Evolutionary conservation across 257 asterid species (phyloP), one percentile per base, ranked within the genome.

Genomic region (Scutellaria minor): DNA sequence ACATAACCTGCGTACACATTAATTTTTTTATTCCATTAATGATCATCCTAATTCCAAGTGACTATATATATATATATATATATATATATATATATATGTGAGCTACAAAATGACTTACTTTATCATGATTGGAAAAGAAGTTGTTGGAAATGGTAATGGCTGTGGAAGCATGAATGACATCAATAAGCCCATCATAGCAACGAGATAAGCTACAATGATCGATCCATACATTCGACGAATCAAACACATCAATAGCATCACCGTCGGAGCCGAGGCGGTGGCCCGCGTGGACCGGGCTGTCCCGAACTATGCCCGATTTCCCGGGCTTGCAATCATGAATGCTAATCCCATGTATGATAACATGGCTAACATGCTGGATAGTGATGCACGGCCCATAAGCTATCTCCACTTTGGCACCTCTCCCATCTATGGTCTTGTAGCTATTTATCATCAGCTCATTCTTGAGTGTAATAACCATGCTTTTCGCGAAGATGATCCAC

Each of bases 311-410:
- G 6, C 96, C 97, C 7, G 79, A 0, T 7, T 83, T 75, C 6
- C 96, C 96, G 0, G 95, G 96, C 78, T 81, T 87, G 51, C 97
- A 90, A 24, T 93, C 96, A 66, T 87, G 98, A 8, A 93, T 84
- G 22, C 89, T 82, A 1, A 93, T 78, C 9, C 96, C 96, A 77
- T 93, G 98, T 64, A 90, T 84, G 31, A 89, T 89, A 0, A 93
- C 80, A 70, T 86, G 90, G 48, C 84, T 85, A 18, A 85, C 92
- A 37, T 71, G 31, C 46, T 82, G 86, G 6, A 90, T 67, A 3
- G 95, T 87, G n/a, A 90, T 82, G 83, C 98, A 93, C 9, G 96
- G 94, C 14, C 98, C 98, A 44, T 87, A 63, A 7, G 92, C 96
- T 40, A 93, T 89, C 27, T 93, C 97, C 76, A 91, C 97, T 73